Evolutionary conservation across 257 asterid genomes (phyloP).

Genomic region (Solanum lycopersicoides): DNA sequence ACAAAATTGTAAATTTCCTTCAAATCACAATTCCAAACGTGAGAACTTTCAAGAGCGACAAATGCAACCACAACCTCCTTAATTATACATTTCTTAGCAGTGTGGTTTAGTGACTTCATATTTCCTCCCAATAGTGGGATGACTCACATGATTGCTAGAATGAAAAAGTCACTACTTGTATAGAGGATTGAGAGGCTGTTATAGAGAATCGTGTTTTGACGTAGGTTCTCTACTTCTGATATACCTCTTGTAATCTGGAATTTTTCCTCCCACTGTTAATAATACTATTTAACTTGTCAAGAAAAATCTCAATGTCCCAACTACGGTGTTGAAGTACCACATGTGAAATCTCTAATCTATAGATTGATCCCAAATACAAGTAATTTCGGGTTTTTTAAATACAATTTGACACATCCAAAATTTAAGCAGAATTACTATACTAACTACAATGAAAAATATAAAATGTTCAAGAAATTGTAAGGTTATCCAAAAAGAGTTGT

Average conservation of each 20-base stretch:
- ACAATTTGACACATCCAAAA: neutral
- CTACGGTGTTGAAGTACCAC: neutral
- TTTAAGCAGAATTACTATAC: neutral
- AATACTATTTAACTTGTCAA: neutral
- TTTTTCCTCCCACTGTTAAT: neutral
- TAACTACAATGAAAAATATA: neutral
- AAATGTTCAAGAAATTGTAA: neutral
- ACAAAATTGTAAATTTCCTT: neutral
- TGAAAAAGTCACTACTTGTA: neutral
- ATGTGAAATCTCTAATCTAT: neutral
- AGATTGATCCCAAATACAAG: neutral
- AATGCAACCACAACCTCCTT: neutral
- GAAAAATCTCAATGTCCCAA: neutral
- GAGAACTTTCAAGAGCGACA: neutral
- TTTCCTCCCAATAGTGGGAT: neutral
- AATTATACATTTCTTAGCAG: neutral
- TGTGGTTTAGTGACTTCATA: neutral
- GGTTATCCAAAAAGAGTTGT: neutral
- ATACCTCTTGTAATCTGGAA: neutral
- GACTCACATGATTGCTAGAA: neutral
- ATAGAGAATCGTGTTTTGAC: neutral
- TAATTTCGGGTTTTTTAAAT: neutral
- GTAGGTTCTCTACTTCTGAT: neutral
- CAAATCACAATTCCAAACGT: neutral
- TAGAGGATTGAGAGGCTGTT: neutral